Percentiles rank a stretch among this genome's conserved stretches.
These are phyloP conservation scores for Coccomyxa sp. DNA, from an alignment of 139 green algal species.

Conservation along the genomic window DNA sequence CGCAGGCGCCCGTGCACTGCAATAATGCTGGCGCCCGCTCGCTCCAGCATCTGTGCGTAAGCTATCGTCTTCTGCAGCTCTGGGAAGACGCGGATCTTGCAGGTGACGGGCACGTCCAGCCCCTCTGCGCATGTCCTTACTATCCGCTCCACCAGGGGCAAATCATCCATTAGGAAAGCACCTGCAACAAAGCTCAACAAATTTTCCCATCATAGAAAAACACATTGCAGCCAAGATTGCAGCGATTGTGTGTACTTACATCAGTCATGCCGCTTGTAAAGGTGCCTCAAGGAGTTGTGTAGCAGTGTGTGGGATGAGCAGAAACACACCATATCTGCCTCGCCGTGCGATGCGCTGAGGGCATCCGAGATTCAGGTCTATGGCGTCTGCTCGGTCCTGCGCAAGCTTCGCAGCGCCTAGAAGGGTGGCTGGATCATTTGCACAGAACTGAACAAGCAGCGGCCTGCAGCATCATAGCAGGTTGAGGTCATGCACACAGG, in stretches of 20 bases:
- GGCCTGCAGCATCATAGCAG: constrained; percentile 45
- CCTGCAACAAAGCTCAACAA: constrained; percentile 35
- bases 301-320: too few species aligned
- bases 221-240: too few species aligned
- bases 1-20: constrained; percentile 93
- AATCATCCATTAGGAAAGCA: constrained; percentile 90
- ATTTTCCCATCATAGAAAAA: too few species aligned
- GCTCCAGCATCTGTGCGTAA: constrained; percentile 93
- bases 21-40: constrained; percentile 77
- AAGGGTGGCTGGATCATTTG: constrained; percentile 86
- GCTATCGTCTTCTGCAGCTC: constrained; percentile 76
- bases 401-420: constrained; percentile 74
- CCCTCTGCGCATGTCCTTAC: constrained; percentile 41
- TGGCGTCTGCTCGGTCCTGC: constrained; percentile 70
- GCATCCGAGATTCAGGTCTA: constrained; percentile 98
- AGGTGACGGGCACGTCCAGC: constrained; percentile 62
- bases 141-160: constrained; percentile 60
- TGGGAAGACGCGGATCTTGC: constrained; percentile 90
- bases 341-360: constrained; percentile 87
- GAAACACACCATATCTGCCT: constrained; percentile 37
- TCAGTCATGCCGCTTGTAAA: too few species aligned
- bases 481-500: too few species aligned
- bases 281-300: too few species aligned
- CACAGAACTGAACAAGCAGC: constrained; percentile 96
- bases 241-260: too few species aligned